Evolutionary conservation across 345 rosid species (phyloP).

Genomic region (Rhizophora apiculata): DNA sequence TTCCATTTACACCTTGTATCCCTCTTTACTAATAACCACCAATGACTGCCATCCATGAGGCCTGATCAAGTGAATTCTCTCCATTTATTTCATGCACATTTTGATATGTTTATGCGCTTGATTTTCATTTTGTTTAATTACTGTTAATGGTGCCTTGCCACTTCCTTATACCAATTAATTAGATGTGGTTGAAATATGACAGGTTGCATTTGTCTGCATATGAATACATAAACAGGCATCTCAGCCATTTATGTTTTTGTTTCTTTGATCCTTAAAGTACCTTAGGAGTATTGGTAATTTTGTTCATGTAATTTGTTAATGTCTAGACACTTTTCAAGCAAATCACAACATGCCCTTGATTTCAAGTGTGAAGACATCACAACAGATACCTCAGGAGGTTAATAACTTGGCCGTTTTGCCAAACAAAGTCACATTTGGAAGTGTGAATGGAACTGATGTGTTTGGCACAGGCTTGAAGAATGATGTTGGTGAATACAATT

Average conservation of each 20-base stretch:
- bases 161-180: neutral
- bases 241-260: neutral
- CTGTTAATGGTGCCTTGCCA: no score
- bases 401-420: conserved; percentile 27
- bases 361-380: conserved; percentile 34
- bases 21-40: no score
- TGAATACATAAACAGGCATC: neutral
- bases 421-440: conserved; percentile 31
- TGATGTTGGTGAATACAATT: conserved; percentile 94
- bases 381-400: conserved; percentile 29
- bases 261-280: neutral
- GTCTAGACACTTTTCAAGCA: conserved; percentile 61
- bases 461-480: conserved; percentile 88
- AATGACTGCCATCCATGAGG: no score
- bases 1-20: no score
- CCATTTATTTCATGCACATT: no score
- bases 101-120: no score
- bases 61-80: no score
- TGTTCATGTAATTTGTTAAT: conserved; percentile 23
- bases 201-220: neutral
- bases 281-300: conserved; percentile 2
- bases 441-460: conserved; percentile 38
- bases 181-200: neutral
- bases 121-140: no score
- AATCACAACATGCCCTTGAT: conserved; percentile 34